These are phyloP conservation scores for Salix udensis DNA, from an alignment of 345 rosid species.

Conservation along the genomic window DNA sequence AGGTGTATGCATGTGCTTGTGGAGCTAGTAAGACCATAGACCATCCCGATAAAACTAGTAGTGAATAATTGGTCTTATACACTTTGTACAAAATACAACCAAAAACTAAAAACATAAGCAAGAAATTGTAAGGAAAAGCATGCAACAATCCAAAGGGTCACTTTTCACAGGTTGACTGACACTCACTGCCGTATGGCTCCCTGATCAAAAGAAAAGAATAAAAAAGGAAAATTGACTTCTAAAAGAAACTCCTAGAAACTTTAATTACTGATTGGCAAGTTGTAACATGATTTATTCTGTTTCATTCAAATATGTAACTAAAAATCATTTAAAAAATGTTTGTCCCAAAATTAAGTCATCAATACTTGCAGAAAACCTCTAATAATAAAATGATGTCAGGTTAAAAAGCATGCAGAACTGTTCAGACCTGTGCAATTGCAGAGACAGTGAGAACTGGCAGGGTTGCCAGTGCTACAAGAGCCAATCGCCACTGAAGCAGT, in stretches of 20 bases:
- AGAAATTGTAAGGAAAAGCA: neutral
- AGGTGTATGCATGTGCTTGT: neutral
- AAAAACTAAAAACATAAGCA: neutral
- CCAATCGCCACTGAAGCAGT: constrained; percentile 88
- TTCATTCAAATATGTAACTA: neutral
- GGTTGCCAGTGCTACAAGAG: constrained; percentile 94
- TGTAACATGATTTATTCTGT: neutral
- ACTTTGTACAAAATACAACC: neutral
- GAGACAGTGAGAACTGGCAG: constrained; percentile 79
- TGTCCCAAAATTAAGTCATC: neutral
- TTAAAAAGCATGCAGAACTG: constrained; percentile 9
- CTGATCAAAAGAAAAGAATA: neutral
- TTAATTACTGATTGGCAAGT: neutral
- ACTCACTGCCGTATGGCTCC: neutral
- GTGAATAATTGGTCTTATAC: neutral
- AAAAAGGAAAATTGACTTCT: neutral
- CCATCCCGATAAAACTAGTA: neutral
- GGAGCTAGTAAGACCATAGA: neutral
- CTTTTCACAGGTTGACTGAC: neutral
- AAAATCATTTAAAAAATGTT: neutral
- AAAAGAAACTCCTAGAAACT: neutral
- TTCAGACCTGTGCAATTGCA: constrained; percentile 93
- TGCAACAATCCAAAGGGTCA: neutral
- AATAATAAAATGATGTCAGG: neutral
- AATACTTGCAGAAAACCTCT: neutral